Conservation (phyloP, 495 filamentous ascomycete species). For the Hyaloscypha hepaticicola region DNA sequence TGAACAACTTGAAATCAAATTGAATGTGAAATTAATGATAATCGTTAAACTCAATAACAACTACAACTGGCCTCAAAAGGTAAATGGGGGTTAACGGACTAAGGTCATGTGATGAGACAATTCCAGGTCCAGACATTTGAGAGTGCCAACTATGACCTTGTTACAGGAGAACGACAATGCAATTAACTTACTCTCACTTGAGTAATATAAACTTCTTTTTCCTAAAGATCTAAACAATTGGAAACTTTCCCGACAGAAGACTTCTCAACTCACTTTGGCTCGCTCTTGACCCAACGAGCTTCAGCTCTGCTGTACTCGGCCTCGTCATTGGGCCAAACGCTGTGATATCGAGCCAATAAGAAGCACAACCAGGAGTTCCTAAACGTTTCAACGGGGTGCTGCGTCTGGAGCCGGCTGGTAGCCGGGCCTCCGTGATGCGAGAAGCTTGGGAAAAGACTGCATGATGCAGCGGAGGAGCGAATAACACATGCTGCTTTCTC, state of each 20-base stretch:
- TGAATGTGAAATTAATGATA: too few relatives aligned
- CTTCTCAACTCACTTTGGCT: too few relatives aligned
- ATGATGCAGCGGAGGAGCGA: background rate
- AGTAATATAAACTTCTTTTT: background rate
- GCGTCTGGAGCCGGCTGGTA: background rate
- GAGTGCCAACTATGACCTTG: background rate
- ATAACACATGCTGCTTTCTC: background rate
- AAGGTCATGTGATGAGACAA: background rate
- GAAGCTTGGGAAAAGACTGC: background rate
- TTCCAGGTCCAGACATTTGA: background rate
- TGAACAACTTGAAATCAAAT: background rate
- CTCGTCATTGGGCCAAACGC: background rate
- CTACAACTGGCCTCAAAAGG: background rate
- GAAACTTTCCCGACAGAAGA: background rate
- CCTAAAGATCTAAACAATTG: background rate
- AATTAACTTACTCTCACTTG: background rate
- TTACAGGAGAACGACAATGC: background rate
- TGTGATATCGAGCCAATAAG: background rate
- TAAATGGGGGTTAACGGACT: background rate
- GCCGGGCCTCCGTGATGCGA: background rate
- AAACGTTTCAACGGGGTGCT: background rate
- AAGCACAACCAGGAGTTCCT: background rate
- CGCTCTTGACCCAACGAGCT: too few relatives aligned
- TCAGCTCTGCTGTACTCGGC: too few relatives aligned
- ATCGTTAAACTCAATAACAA: too few relatives aligned